Evolutionary conservation across 768 basidiomycete genomes (phyloP), one percentile per base, ranked within the genome.

Genomic region (Rhodotorula babjevae): DNA sequence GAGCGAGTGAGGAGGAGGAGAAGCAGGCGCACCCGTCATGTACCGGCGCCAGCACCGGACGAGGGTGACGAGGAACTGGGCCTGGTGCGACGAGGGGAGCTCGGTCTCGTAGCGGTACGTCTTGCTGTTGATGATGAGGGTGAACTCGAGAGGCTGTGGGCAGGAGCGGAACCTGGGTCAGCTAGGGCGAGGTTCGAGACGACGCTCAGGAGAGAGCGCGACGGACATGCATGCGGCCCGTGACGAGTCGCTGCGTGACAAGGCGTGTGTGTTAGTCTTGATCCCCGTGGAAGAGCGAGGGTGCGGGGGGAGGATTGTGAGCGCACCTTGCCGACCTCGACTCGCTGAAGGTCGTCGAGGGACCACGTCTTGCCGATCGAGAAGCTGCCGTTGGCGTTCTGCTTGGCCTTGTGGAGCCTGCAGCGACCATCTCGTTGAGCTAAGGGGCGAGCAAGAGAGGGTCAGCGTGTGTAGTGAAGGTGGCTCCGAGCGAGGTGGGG

Each of bases 341-440:
- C 80, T 52, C 83, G 87, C 73, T 90, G 86, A 77, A 98, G 84
- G 81, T 97, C 94, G 55, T 87, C 80, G 61, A 98, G 82, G 71
- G 84, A 85, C 96, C 96, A 99, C 3, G 95, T 92, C 84, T 99
- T 99, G 12, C 96, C 96, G 61, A 98, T 92, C 15, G 93, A 96
- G 82, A 95, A 98, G 0, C 92, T 86, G 47, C 91, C 89, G 79
- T 97, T 98, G 56, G 89, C 88, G 80, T 99, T 98, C 75, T 92
- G 83, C 82, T 98, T 98, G 3, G 94, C 93, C 82, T 99, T 99
- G 86, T 99, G 94, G 29, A 99, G 72, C 31, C 78, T 86, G 80
- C 88, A 87, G 2, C 88, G 88, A 60, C 84, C 82, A 36, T 87
- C 87, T 75, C 86, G 86, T 71, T 80, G 82, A 8, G 87, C 83